Evolutionary conservation across 768 basidiomycete genomes (phyloP), one percentile per base, ranked within the genome.

Genomic region (Antrodiella citrinella): DNA sequence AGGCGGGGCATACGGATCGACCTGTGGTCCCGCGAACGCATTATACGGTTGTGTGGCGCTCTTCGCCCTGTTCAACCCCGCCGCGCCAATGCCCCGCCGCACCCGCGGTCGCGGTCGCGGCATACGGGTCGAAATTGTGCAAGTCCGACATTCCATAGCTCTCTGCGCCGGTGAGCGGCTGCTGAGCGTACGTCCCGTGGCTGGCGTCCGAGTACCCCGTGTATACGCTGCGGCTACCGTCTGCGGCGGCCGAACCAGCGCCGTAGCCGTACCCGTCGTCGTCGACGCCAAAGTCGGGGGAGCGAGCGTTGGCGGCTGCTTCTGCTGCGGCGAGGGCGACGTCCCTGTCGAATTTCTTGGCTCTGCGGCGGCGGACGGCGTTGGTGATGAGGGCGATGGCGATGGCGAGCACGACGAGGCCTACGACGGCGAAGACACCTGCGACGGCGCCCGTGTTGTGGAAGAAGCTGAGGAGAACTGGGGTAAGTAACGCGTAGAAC

Each of bases 361-460:
- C 80, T 1, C 82, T 79, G 4, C 82, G 80, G 0, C 86, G 78
- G 7, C 85, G 81, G 55, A 86, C 53, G 52, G 66, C 65, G 51
- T 73, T 78, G 30, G 77, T 73, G 43, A 71, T 65, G 54, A 88
- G 59, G 57, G 69, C 69, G 52, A 88, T 60, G 59, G 76, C 12
- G 57, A 85, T 48, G 7, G 68, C 78, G 44, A 79, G 54, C 18
- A 59, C 78, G 46, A 85, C 61, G 26, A 89, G 57, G n/a, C 86
- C 86, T 13, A 82, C 84, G 43, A 80, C 82, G 18, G 79, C 68
- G 67, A 88, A 89, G 0, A 80, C 78, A 11, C 81, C 86, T 1
- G 82, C 82, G 1, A 88, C 81, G 0, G 84, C 86, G 30, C 30
- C 30, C 7, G 30, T 15, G 68, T 90, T 89, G 44, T 71, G 54